phyloP scores from a whole-genome alignment of 768 basidiomycete species.

The Lactarius sp. region DNA sequence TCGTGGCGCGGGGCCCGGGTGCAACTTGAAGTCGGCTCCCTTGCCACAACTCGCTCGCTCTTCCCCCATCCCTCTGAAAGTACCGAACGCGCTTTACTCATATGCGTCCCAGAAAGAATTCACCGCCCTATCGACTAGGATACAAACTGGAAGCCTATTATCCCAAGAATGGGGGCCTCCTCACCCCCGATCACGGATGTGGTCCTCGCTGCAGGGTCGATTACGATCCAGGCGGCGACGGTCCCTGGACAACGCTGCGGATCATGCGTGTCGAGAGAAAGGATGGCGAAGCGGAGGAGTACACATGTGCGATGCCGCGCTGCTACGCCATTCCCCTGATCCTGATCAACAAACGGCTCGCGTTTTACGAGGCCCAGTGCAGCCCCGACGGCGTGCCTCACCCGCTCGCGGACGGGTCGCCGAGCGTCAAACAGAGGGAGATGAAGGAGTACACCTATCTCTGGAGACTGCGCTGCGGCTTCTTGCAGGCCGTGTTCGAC shows the following conservation, averaged over 20 bases:
- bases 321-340: conserved; percentile 21
- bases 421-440: neutral
- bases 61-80: neutral
- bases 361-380: conserved; percentile 19
- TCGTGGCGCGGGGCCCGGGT: neutral
- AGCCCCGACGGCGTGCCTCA: conserved; percentile 5
- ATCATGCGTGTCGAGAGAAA: conserved; percentile 3
- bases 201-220: conserved; percentile 15
- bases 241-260: conserved; percentile 10
- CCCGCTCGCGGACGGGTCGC: neutral
- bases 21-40: neutral
- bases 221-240: neutral
- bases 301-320: conserved; percentile 14
- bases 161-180: neutral
- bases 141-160: neutral
- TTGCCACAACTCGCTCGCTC: neutral
- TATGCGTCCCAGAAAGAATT: neutral
- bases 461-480: conserved; percentile 13
- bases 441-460: conserved; percentile 9
- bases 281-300: neutral
- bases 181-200: neutral
- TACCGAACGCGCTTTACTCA: neutral
- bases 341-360: conserved; percentile 17
- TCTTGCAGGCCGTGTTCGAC: conserved; percentile 12
- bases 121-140: neutral